These are phyloP conservation scores for Phaeodactylum tricornutum DNA, from an alignment of 108 stramenopile genomes.

Conservation along the genomic window DNA sequence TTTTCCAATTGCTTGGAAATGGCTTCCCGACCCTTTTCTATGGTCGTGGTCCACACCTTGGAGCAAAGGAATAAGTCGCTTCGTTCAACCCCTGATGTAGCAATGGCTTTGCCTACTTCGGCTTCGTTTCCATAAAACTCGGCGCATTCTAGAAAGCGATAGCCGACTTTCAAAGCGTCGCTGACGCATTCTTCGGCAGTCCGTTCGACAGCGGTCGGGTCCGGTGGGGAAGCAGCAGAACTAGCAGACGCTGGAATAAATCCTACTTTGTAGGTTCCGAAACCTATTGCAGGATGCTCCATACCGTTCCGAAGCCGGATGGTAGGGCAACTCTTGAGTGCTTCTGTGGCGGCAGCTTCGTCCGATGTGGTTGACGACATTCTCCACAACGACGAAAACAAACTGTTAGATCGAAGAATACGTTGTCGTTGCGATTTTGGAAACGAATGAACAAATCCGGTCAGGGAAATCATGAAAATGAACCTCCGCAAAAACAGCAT, in stretches of 20 bases:
- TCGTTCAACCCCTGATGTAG: constrained; percentile 41
- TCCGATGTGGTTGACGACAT: background rate
- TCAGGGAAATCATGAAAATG: too few species aligned
- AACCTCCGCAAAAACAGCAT: too few species aligned
- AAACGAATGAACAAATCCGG: too few species aligned
- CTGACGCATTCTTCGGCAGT: constrained; percentile 71
- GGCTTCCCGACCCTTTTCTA: constrained; percentile 68
- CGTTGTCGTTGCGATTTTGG: too few species aligned
- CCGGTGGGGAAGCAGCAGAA: constrained; percentile 31
- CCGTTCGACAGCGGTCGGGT: constrained; percentile 18
- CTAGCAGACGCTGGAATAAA: constrained; percentile 78
- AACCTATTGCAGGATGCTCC: constrained; percentile 69
- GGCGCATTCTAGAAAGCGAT: constrained; percentile 87
- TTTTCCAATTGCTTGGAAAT: constrained; percentile 55
- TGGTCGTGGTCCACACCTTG: constrained; percentile 92
- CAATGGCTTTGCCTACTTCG: constrained; percentile 77
- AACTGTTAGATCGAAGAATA: too few species aligned
- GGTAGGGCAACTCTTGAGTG: constrained; percentile 26
- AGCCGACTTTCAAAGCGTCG: constrained; percentile 63
- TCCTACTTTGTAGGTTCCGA: constrained; percentile 92
- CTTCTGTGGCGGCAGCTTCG: background rate
- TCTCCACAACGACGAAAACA: too few species aligned
- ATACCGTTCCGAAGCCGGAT: constrained; percentile 64
- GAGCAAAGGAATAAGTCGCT: constrained; percentile 76
- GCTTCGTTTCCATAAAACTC: constrained; percentile 85